Evolutionary conservation across 305 asterid species (phyloP).

Genomic region (Solanum chacoense): DNA sequence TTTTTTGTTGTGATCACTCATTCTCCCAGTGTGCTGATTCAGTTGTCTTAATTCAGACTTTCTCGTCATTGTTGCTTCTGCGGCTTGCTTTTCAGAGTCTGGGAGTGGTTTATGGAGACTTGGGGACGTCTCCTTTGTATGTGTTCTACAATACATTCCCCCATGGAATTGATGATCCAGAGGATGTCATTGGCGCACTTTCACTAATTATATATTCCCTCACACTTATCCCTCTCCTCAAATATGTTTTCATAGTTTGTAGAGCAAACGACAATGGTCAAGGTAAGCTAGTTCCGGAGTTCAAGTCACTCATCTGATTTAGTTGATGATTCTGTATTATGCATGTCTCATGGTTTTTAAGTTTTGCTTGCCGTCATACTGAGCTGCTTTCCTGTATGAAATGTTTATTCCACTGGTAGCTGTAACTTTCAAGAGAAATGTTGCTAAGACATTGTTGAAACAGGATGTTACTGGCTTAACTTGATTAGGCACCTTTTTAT

Average conservation of each 20-base stretch:
- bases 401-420: neutral
- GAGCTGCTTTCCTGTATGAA: neutral
- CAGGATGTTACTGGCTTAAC: neutral
- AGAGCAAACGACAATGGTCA: constrained; percentile 96
- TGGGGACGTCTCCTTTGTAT: constrained; percentile 96
- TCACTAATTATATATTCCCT: constrained; percentile 90
- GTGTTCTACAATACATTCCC: constrained; percentile 97
- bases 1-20: neutral
- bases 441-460: neutral
- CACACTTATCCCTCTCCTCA: constrained; percentile 89
- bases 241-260: constrained; percentile 93
- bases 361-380: neutral
- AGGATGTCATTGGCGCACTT: constrained; percentile 89
- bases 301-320: neutral
- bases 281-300: constrained; percentile 35
- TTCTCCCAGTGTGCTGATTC: neutral
- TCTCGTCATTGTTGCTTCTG: constrained; percentile 64
- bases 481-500: neutral
- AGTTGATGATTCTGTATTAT: neutral
- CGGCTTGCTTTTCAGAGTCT: constrained; percentile 98
- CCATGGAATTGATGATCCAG: constrained; percentile 57
- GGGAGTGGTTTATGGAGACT: constrained; percentile 96
- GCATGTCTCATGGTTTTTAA: neutral
- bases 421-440: neutral
- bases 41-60: constrained; percentile 42